phyloP scores from a whole-genome alignment of 495 filamentous ascomycete species.

The Eremomyces bilateralis region DNA sequence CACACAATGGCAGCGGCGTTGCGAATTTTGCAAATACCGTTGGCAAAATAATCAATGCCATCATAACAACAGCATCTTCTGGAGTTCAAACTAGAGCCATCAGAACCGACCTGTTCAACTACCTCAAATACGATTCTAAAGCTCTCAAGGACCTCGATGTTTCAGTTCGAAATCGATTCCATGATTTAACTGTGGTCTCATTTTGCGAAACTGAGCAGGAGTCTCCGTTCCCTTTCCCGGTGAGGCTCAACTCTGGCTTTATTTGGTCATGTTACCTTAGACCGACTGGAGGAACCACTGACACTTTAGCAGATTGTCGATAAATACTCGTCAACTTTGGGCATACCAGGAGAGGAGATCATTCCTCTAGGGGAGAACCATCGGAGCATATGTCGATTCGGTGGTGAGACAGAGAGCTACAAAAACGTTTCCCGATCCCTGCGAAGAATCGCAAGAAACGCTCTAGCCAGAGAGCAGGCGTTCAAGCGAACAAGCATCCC shows the following conservation, averaged over 20 bases:
- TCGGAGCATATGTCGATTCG: slow-evolving; percentile 10
- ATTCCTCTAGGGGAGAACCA: slow-evolving; percentile 9
- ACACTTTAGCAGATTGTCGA: slow-evolving; percentile 8
- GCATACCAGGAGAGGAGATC: slow-evolving; percentile 4
- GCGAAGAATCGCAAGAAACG: neutral
- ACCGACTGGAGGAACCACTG: too few relatives aligned
- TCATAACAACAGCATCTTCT: slow-evolving; percentile 1
- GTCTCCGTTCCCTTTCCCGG: neutral
- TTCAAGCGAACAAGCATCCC: neutral
- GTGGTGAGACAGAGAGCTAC: slow-evolving; percentile 3
- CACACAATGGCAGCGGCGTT: slow-evolving; percentile 6
- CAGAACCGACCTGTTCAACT: slow-evolving; percentile 4
- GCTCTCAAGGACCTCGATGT: slow-evolving; percentile 2
- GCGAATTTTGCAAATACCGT: slow-evolving; percentile 5
- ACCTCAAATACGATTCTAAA: slow-evolving; percentile 3
- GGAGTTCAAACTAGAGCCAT: slow-evolving; percentile 1
- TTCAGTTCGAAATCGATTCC: slow-evolving; percentile 3
- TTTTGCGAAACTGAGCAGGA: slow-evolving; percentile 7
- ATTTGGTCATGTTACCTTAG: too few relatives aligned
- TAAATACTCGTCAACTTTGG: slow-evolving; percentile 6
- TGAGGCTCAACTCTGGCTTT: slow-evolving; percentile 2
- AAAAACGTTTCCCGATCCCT: neutral
- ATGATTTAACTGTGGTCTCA: slow-evolving; percentile 5
- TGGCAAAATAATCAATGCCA: slow-evolving; percentile 5
- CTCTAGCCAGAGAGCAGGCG: neutral